Evolutionary conservation across 768 basidiomycete species (phyloP).

Genomic region (Aureoboletus auriporus): DNA sequence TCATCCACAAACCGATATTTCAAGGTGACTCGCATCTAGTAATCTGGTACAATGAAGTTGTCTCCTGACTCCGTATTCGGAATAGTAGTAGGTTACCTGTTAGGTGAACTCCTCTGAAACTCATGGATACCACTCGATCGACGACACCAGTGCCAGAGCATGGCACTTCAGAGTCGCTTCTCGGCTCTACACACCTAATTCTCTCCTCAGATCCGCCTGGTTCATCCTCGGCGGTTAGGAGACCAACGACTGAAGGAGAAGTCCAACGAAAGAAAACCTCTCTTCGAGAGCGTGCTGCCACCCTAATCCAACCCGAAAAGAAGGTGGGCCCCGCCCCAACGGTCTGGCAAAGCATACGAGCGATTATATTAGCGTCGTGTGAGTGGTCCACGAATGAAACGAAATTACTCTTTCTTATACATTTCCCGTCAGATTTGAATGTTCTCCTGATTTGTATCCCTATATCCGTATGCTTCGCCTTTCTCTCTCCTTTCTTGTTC

Average conservation of each 20-base stretch:
- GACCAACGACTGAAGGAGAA: not conserved
- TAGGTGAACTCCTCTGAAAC: not conserved
- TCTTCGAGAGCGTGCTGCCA: slow-evolving; percentile 19
- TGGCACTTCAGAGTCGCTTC: slow-evolving; percentile 1
- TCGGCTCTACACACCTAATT: slow-evolving; percentile 3
- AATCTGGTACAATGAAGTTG: not conserved
- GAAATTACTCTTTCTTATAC: slow-evolving; percentile 1
- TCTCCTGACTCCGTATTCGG: not conserved
- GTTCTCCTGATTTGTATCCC: slow-evolving; percentile 70
- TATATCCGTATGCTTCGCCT: slow-evolving; percentile 45
- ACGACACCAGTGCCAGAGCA: slow-evolving; percentile 11
- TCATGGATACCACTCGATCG: slow-evolving; percentile 15
- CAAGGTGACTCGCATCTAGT: not conserved
- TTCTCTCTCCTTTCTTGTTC: not conserved
- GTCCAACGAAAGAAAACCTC: slow-evolving; percentile 3
- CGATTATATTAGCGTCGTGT: slow-evolving; percentile 61
- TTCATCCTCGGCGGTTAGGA: slow-evolving; percentile 14
- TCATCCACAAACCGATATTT: not conserved
- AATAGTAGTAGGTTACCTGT: slow-evolving; percentile 8
- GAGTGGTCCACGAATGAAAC: slow-evolving; percentile 8
- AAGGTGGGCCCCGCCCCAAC: slow-evolving; percentile 41
- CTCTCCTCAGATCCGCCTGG: slow-evolving; percentile 6
- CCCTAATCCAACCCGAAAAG: slow-evolving; percentile 36
- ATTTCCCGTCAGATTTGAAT: slow-evolving; percentile 52
- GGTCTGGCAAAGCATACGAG: slow-evolving; percentile 41